Evolutionary conservation across 1,284 basidiomycete species (phyloP).

Genomic region (Amylostereum areolatum): DNA sequence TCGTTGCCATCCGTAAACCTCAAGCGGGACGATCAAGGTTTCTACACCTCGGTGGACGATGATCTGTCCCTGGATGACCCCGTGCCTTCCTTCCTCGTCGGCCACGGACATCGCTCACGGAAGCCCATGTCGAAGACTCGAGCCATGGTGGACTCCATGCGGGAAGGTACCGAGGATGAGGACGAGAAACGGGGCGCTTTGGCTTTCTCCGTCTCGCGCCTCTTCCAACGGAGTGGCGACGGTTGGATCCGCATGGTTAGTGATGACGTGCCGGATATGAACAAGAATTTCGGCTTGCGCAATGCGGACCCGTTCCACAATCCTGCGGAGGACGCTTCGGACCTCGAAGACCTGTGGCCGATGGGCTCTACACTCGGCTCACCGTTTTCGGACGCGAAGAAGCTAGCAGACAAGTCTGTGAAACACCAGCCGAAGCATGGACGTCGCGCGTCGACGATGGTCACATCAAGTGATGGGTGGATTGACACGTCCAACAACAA

Average conservation of each 20-base stretch:
- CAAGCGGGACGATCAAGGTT: conserved; percentile 11
- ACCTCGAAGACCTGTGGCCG: conserved; percentile 6
- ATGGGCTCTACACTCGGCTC: no score
- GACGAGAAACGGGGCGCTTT: not conserved
- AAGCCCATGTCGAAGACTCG: conserved; percentile 12
- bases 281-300: not conserved
- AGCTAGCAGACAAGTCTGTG: no score
- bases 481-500: no score
- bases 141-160: conserved; percentile 12
- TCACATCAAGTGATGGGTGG: no score
- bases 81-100: conserved; percentile 12
- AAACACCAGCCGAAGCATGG: not conserved
- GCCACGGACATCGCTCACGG: conserved; percentile 5
- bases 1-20: conserved; percentile 12
- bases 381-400: no score
- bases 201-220: conserved; percentile 8
- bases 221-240: conserved; percentile 13
- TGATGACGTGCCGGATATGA: conserved; percentile 3
- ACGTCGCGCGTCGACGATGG: not conserved
- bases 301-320: not conserved
- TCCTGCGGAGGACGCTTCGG: conserved; percentile 6
- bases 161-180: not conserved
- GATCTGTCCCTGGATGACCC: conserved; percentile 8
- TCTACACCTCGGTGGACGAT: not conserved
- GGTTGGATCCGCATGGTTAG: conserved; percentile 11